These are phyloP conservation scores for Thielaviopsis euricoi DNA, from an alignment of 2,329 filamentous ascomycete species.

Conservation along the genomic window DNA sequence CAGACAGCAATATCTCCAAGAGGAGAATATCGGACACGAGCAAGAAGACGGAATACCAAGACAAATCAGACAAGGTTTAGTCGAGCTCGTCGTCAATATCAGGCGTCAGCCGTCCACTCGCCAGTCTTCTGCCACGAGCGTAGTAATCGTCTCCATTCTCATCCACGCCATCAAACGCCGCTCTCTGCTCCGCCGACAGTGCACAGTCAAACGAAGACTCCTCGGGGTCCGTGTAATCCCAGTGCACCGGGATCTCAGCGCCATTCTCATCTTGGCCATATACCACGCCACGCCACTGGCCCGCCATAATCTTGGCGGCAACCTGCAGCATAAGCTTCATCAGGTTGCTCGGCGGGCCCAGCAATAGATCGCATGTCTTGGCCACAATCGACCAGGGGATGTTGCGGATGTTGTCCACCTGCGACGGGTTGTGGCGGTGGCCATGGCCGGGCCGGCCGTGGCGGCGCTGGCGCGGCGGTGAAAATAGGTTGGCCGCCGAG, in stretches of 20 bases:
- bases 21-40: too few species aligned
- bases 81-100: constrained; percentile 10
- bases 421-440: constrained; percentile 12
- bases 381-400: constrained; percentile 51
- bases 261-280: constrained; percentile 36
- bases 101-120: constrained; percentile 7
- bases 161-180: constrained; percentile 3
- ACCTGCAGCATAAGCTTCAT: constrained; percentile 68
- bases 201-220: constrained; percentile 16
- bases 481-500: constrained; percentile 48
- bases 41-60: too few species aligned
- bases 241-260: constrained; percentile 38
- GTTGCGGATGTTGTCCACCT: constrained; percentile 29
- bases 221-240: constrained; percentile 44
- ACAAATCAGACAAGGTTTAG: neutral
- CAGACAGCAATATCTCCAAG: too few species aligned
- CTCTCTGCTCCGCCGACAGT: neutral
- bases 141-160: constrained; percentile 11
- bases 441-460: neutral
- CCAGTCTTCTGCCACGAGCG: constrained; percentile 7
- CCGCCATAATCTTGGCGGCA: constrained; percentile 54
- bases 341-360: constrained; percentile 67
- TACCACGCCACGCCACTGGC: constrained; percentile 44
- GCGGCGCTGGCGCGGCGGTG: constrained; percentile 20
- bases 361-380: constrained; percentile 59